Evolutionary conservation across 768 basidiomycete species (phyloP), one percentile per base, ranked within the genome.

Genomic region (Strobilomyces dryophilus): DNA sequence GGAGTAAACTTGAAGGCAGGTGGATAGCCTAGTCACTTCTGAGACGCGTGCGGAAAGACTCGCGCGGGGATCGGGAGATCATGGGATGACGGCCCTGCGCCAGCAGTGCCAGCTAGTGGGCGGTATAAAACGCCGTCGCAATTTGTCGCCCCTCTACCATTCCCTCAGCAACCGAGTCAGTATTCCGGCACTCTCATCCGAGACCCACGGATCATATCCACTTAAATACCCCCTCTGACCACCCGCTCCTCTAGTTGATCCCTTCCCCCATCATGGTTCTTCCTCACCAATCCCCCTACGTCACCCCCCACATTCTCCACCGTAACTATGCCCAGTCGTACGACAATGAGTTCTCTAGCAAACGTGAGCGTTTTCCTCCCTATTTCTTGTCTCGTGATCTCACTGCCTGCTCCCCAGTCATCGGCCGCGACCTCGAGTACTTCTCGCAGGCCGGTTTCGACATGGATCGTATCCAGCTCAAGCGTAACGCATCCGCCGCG

Each of bases 401-500:
- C 53, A 57, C 45, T 12, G 18, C 42, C 39, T 34, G 50, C 58
- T 59, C 45, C 49, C 31, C 71, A 94, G 92, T 95, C 69, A 87
- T 95, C 64, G 93, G 92, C 64, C 85, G 81, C 62, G 95, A 98
- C 68, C 82, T 98, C 65, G 89, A 93, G 70, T 92, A 94, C 76
- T 97, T 97, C 83, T 98, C 95, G 36, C 89, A 97, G 72, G 95
- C 97, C 53, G 97, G 97, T 56, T 98, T 99, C 75, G 95, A 99
- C 76, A 97, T 98, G 89, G 89, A 95, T 66, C 84, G 89, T 62
- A 93, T 98, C 73, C 89, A 93, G 70, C 80, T 99, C 73, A 95
- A 92, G 75, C 90, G 92, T 73, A 95, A 95, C 60, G 92, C 92
- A 2, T 81, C 92, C 20, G 84, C 87, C 40, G 92, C 95, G 1